phyloP scores from a whole-genome alignment of 768 basidiomycete genomes.

The Tylopilus plumbeoviolaceoides region DNA sequence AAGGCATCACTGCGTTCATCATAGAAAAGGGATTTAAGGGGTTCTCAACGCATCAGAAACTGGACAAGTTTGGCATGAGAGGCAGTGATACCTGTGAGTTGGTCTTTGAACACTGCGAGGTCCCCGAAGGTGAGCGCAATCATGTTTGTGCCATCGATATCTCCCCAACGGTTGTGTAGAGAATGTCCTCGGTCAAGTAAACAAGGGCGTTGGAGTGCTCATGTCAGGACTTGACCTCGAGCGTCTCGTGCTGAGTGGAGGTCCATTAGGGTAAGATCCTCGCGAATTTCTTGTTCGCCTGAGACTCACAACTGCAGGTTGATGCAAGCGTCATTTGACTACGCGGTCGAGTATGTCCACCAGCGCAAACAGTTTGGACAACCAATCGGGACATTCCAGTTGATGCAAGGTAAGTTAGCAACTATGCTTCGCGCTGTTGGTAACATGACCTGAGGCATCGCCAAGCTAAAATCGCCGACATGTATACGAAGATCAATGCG shows the following conservation, averaged over 20 bases:
- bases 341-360: slow-evolving; percentile 86
- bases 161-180: slow-evolving; percentile 38
- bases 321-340: slow-evolving; percentile 92
- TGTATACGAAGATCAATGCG: slow-evolving; percentile 91
- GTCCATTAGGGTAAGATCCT: slow-evolving; percentile 72
- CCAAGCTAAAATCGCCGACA: slow-evolving; percentile 79
- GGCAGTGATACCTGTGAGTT: slow-evolving; percentile 94
- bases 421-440: neutral
- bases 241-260: slow-evolving; percentile 86
- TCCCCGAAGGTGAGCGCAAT: slow-evolving; percentile 69
- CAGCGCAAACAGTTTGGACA: slow-evolving; percentile 89
- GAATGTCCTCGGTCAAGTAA: slow-evolving; percentile 78
- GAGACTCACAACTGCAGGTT: slow-evolving; percentile 42
- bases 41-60: slow-evolving; percentile 84
- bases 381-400: slow-evolving; percentile 85
- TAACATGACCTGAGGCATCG: neutral
- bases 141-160: neutral
- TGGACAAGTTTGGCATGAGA: slow-evolving; percentile 97
- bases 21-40: slow-evolving; percentile 79
- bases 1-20: slow-evolving; percentile 90
- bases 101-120: slow-evolving; percentile 85
- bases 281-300: neutral
- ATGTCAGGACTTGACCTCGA: slow-evolving; percentile 96
- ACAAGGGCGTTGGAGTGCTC: slow-evolving; percentile 79
- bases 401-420: slow-evolving; percentile 78